A percentile compares a stretch with the other conserved stretches of the same genome.
phyloP scores from a whole-genome alignment of 2,329 filamentous ascomycete genomes.

The Xylaria arbuscula region DNA sequence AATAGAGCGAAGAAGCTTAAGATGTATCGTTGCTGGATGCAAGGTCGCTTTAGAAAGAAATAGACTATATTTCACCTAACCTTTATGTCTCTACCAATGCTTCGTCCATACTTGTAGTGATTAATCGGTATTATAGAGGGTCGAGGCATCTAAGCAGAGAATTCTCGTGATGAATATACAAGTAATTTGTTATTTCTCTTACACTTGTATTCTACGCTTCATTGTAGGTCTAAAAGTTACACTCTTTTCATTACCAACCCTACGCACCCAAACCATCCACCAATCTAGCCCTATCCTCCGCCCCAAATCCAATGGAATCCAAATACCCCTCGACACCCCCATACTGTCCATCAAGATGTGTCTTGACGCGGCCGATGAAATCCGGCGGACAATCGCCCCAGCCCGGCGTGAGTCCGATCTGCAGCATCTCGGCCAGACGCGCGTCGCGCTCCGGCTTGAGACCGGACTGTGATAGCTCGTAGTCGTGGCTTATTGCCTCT shows the following conservation, averaged over 20 bases:
- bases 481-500: slow-evolving; percentile 76
- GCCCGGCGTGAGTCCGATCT: slow-evolving; percentile 77
- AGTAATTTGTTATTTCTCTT: neutral
- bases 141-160: neutral
- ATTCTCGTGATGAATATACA: neutral
- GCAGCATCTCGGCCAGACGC: slow-evolving; percentile 73
- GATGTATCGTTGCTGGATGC: slow-evolving; percentile 99
- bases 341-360: slow-evolving; percentile 70
- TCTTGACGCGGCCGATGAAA: slow-evolving; percentile 69
- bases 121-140: neutral
- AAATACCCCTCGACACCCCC: slow-evolving; percentile 76
- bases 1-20: slow-evolving; percentile 92
- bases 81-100: neutral
- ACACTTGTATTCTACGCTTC: neutral
- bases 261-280: slow-evolving; percentile 58
- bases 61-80: slow-evolving; percentile 49
- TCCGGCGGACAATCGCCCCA: slow-evolving; percentile 75
- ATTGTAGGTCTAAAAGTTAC: neutral
- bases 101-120: neutral
- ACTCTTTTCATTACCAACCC: neutral
- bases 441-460: slow-evolving; percentile 70
- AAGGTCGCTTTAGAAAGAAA: slow-evolving; percentile 82
- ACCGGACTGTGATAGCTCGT: slow-evolving; percentile 70
- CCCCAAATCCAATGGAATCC: slow-evolving; percentile 67
- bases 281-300: slow-evolving; percentile 55